These are phyloP conservation scores for Aspergillus sp. DNA, from an alignment of 2,329 filamentous ascomycete species.

Conservation along the genomic window DNA sequence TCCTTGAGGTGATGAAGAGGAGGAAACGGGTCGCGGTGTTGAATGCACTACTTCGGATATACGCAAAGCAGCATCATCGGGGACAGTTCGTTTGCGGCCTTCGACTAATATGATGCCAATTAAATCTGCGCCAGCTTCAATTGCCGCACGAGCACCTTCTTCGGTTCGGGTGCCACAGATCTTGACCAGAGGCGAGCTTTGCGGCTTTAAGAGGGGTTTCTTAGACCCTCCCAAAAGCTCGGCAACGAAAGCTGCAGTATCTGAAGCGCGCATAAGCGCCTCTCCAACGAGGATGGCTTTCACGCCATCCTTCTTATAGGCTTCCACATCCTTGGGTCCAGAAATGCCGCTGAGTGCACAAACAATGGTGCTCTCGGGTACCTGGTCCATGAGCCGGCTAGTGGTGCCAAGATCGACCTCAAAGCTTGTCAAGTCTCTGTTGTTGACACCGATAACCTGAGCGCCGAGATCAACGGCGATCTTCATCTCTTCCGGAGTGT, in stretches of 20 bases:
- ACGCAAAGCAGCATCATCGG: conserved; percentile 74
- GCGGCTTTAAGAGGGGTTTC: conserved; percentile 24
- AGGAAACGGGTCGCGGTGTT: conserved; percentile 37
- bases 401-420: conserved; percentile 95
- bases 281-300: conserved; percentile 94
- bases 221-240: conserved; percentile 70
- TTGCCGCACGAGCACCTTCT: conserved; percentile 78
- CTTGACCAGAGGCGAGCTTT: conserved; percentile 72
- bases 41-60: conserved; percentile 79
- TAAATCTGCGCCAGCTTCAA: conserved; percentile 86
- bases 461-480: conserved; percentile 83
- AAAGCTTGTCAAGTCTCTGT: conserved; percentile 93
- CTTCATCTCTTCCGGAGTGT: conserved; percentile 91
- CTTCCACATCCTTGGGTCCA: conserved; percentile 81
- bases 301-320: conserved; percentile 86
- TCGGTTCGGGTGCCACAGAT: conserved; percentile 89
- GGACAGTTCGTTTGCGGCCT: conserved; percentile 77
- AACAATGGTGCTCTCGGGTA: conserved; percentile 82
- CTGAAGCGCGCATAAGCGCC: conserved; percentile 87
- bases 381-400: conserved; percentile 82
- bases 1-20: conserved; percentile 21
- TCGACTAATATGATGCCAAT: conserved; percentile 91
- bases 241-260: conserved; percentile 81
- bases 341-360: conserved; percentile 95
- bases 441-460: conserved; percentile 95